Percentiles rank a stretch among this genome's conserved stretches.
Conservation (phyloP, 208 protist species). For the Porcisia hertigi region DNA sequence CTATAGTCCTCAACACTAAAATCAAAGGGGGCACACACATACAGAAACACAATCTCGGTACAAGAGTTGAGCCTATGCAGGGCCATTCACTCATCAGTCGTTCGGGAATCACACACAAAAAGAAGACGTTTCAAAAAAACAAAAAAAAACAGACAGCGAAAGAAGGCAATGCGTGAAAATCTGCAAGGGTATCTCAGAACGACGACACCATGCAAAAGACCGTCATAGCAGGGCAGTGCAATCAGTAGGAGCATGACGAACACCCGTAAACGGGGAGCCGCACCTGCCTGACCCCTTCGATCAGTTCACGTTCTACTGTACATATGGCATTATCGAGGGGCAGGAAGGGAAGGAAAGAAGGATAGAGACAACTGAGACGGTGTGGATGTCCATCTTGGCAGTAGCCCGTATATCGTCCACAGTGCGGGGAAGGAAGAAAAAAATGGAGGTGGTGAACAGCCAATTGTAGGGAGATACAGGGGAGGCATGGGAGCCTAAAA, state of each 20-base stretch:
- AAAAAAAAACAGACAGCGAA: neutral
- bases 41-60: no score
- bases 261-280: neutral
- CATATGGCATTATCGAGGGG: neutral
- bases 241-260: neutral
- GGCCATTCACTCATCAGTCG: no score
- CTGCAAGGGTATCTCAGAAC: no score
- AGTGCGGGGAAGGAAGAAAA: neutral
- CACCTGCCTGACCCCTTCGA: neutral
- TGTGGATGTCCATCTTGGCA: neutral
- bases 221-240: no score
- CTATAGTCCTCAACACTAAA: no score
- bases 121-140: neutral
- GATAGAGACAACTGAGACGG: neutral
- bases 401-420: neutral
- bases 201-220: no score
- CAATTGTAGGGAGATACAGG: neutral
- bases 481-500: neutral
- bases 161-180: neutral
- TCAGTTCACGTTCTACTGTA: neutral
- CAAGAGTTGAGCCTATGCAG: no score
- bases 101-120: no score
- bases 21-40: no score
- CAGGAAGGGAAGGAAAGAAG: neutral
- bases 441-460: neutral